phyloP scores from a whole-genome alignment of 164 flowering plant species.

The Cinnamomum chago region DNA sequence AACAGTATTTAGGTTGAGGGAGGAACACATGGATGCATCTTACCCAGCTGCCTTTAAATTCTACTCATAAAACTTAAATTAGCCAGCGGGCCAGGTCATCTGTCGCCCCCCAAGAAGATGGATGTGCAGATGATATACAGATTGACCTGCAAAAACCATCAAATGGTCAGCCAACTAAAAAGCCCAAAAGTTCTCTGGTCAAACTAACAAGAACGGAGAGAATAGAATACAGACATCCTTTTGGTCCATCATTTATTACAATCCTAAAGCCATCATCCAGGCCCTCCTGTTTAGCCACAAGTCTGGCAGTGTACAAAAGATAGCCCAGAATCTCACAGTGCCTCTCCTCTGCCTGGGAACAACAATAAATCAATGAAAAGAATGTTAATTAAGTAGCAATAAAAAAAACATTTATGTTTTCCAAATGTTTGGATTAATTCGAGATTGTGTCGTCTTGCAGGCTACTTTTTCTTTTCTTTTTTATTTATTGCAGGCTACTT shows the following conservation, averaged over 20 bases:
- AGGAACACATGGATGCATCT: neutral
- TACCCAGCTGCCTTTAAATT: neutral
- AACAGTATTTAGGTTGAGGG: neutral
- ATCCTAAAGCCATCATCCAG: constrained; percentile 82
- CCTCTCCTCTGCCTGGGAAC: constrained; percentile 80
- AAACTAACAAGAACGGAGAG: neutral
- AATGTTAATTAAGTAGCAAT: no score
- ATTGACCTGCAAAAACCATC: constrained; percentile 61
- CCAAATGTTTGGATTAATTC: no score
- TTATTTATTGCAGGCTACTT: no score
- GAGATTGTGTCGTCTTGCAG: no score
- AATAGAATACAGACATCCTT: constrained; percentile 52
- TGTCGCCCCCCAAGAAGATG: constrained; percentile 96
- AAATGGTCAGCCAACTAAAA: neutral
- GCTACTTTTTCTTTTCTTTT: no score
- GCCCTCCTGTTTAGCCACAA: constrained; percentile 94
- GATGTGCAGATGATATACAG: constrained; percentile 87
- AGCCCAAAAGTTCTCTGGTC: neutral
- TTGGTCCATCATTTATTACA: constrained; percentile 96
- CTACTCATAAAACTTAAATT: constrained; percentile 11
- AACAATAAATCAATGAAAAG: neutral
- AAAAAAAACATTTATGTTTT: no score
- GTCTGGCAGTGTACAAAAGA: constrained; percentile 81
- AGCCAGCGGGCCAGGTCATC: constrained; percentile 99
- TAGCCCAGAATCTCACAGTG: constrained; percentile 83